Evolutionary conservation across 2,329 filamentous ascomycete genomes (phyloP), one percentile per base, ranked within the genome.

Genomic region (Fusarium sp.): DNA sequence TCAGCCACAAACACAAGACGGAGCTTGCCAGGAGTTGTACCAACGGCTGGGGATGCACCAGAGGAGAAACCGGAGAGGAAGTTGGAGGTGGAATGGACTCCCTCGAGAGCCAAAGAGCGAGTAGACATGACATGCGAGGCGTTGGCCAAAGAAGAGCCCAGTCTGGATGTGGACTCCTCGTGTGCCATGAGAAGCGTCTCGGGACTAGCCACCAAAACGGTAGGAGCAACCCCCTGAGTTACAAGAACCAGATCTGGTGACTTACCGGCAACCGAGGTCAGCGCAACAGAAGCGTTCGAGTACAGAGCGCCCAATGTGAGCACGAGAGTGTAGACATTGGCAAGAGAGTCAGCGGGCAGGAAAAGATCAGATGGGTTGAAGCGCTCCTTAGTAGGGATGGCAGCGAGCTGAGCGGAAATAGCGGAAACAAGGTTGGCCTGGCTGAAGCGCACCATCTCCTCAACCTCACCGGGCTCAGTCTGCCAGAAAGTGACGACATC

Each of bases 361-460:
- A 99, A 92, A 10, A 97, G 84, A 74, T 99, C 96, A 4, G 88
- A 86, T 2, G 89, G 84, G 20, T 82, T 87, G 63, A 97, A 82
- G 62, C 92, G 90, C 75, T 97, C 91, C 42, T 84, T 85, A 25
- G 88, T 86, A 11, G 94, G 93, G 35, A 98, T 81, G 8, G 91
- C 88, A 41, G 91, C 88, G 39, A 94, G 86, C 76, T 97, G 88
- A 17, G 90, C 91, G 33, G 91, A 91, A 65, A 95, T 88, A 49
- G 88, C 95, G n/a, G 96, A 87, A n/a, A 93, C 88, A n/a, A 99
- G 80, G 76, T 97, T 97, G 59, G 80, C 82, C 62, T 95, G 91
- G 2, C 90, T 91, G 80, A 97, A 97, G 70, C 92, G 88, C 31
- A 96, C 87, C 77, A 97, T 89, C 60, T 96, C 89, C 65, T 88